Evolutionary conservation across 495 filamentous ascomycete genomes (phyloP).

Genomic region (Aspergillus egyptiacus): DNA sequence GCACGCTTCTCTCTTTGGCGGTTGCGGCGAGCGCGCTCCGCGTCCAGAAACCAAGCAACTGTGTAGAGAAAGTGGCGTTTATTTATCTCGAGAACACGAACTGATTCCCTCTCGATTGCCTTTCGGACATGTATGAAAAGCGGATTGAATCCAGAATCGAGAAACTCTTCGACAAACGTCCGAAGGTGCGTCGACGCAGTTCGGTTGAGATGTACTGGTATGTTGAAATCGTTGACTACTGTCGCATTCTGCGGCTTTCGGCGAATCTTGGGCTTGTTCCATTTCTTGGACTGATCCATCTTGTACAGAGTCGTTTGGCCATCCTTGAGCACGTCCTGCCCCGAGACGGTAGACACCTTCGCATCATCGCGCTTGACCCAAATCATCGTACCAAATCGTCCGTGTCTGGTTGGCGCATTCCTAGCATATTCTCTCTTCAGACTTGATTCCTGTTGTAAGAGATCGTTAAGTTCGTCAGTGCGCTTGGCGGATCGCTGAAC

Average conservation of each 20-base stretch:
- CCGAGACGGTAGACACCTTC: slow-evolving; percentile 77
- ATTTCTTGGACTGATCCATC: slow-evolving; percentile 89
- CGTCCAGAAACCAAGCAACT: slow-evolving; percentile 88
- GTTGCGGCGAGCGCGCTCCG: slow-evolving; percentile 70
- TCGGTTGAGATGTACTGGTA: slow-evolving; percentile 58
- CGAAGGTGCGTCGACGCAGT: slow-evolving; percentile 66
- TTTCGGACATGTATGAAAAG: slow-evolving; percentile 80
- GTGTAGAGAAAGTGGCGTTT: slow-evolving; percentile 85
- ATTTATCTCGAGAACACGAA: slow-evolving; percentile 71
- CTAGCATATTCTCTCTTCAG: slow-evolving; percentile 73
- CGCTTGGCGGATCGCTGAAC: slow-evolving; percentile 57
- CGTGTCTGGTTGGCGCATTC: slow-evolving; percentile 81
- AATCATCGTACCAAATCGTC: slow-evolving; percentile 93
- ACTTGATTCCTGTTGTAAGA: slow-evolving; percentile 73
- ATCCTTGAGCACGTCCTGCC: slow-evolving; percentile 75
- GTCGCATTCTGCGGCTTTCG: slow-evolving; percentile 59
- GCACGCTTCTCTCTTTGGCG: slow-evolving; percentile 40
- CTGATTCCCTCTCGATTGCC: slow-evolving; percentile 84
- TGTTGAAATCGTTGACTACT: slow-evolving; percentile 67
- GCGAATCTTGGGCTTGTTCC: slow-evolving; percentile 66
- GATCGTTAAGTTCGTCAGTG: slow-evolving; percentile 62
- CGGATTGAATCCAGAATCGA: slow-evolving; percentile 95
- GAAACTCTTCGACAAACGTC: slow-evolving; percentile 83
- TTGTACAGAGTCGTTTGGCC: slow-evolving; percentile 67
- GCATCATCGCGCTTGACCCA: slow-evolving; percentile 87